Conservation (phyloP, 163 green algal species). For the Chlorella variabilis region DNA sequence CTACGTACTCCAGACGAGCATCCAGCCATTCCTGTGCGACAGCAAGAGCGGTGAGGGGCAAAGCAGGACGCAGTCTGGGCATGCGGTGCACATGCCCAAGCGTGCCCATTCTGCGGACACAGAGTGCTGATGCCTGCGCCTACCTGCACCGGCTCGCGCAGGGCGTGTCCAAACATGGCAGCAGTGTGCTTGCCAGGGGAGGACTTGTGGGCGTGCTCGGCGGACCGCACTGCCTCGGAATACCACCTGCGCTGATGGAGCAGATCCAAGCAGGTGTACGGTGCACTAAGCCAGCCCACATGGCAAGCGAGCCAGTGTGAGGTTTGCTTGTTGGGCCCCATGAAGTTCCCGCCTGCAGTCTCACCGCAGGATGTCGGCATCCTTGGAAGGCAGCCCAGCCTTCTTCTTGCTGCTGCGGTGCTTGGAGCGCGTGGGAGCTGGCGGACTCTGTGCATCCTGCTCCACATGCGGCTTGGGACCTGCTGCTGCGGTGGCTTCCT, state of each 20-base stretch:
- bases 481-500: too few relatives aligned
- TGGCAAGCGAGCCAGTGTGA: too few relatives aligned
- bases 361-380: neutral
- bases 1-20: conserved; percentile 16
- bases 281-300: too few relatives aligned
- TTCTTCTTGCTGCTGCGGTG: neutral
- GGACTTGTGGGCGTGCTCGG: neutral
- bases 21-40: neutral
- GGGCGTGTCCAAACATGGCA: neutral
- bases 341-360: too few relatives aligned
- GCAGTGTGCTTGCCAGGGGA: neutral
- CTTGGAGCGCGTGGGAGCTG: too few relatives aligned
- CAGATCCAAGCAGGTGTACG: too few relatives aligned
- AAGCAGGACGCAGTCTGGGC: too few relatives aligned
- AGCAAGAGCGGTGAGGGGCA: neutral
- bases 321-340: too few relatives aligned
- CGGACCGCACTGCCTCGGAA: neutral
- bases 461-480: too few relatives aligned
- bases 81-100: too few relatives aligned
- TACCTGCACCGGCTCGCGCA: neutral
- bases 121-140: neutral
- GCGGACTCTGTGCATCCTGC: too few relatives aligned
- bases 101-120: too few relatives aligned
- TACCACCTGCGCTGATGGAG: conserved; percentile 6
- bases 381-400: neutral